Conservation (phyloP, 2,329 filamentous ascomycete species). For the Chrysoporthe deuterocubensis region DNA sequence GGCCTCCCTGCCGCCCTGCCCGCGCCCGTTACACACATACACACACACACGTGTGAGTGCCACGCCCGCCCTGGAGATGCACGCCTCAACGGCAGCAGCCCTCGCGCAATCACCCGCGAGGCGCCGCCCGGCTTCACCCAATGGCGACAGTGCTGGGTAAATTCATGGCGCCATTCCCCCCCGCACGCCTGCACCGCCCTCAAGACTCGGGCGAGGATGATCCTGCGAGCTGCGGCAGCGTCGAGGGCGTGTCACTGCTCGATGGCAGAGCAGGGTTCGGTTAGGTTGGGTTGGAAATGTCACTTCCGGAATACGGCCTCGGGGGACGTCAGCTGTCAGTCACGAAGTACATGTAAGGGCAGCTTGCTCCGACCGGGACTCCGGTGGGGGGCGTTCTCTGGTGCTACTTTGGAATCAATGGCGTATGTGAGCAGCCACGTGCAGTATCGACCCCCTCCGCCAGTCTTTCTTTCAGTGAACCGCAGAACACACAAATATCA, state of each 20-base stretch:
- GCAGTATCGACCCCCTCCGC: too few relatives aligned
- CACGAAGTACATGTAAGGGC: neutral
- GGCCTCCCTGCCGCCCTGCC: too few relatives aligned
- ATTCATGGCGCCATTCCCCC: slow-evolving; percentile 9
- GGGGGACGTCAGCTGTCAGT: neutral
- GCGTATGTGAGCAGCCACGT: neutral
- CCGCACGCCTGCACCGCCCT: neutral
- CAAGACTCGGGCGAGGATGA: neutral
- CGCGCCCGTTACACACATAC: too few relatives aligned
- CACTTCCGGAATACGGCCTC: neutral
- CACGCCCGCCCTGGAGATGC: too few relatives aligned
- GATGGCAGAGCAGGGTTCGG: neutral
- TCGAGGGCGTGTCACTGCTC: neutral
- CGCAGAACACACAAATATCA: neutral
- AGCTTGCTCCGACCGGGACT: neutral
- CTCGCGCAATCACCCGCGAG: too few relatives aligned
- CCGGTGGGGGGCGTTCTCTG: neutral
- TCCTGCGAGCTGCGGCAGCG: neutral
- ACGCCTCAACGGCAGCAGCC: too few relatives aligned
- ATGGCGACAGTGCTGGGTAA: slow-evolving; percentile 21
- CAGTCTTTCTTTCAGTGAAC: too few relatives aligned
- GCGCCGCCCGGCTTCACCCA: neutral
- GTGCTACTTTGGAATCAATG: neutral
- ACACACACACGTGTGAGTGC: too few relatives aligned
- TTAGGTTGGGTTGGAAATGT: neutral